phyloP scores from a whole-genome alignment of 1,284 basidiomycete genomes.

The Singerocomus rubriflavus region DNA sequence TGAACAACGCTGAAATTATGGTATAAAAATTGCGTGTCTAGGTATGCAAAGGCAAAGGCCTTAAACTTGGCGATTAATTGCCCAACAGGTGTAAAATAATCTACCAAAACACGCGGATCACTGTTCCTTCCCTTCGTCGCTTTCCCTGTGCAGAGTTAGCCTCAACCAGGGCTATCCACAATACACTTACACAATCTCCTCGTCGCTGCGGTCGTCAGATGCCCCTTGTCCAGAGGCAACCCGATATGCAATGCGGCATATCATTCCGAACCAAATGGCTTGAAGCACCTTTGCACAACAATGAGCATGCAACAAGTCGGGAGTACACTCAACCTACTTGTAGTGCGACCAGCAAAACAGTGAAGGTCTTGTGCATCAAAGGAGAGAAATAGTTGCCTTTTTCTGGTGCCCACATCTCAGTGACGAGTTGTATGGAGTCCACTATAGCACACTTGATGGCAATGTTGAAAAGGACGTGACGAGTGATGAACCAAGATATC shows the following conservation, averaged over 20 bases:
- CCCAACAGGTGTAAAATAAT: conserved; percentile 21
- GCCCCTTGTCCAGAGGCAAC: conserved; percentile 79
- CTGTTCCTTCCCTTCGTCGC: conserved; percentile 23
- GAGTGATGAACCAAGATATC: conserved; percentile 85
- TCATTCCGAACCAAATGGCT: conserved; percentile 84
- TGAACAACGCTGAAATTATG: conserved; percentile 19
- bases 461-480: conserved; percentile 75
- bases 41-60: conserved; percentile 22
- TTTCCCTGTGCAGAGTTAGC: conserved; percentile 14
- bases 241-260: conserved; percentile 76
- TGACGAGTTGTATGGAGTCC: conserved; percentile 49
- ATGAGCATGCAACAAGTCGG: conserved; percentile 13
- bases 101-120: conserved; percentile 26
- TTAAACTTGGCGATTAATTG: conserved; percentile 23
- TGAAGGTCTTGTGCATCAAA: conserved; percentile 49
- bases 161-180: neutral
- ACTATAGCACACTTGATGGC: conserved; percentile 61
- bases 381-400: conserved; percentile 56
- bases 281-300: conserved; percentile 56
- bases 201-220: conserved; percentile 84
- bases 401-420: conserved; percentile 57
- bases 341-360: conserved; percentile 54
- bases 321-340: conserved; percentile 46
- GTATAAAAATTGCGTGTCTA: conserved; percentile 28
- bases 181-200: conserved; percentile 56